A percentile compares a stretch with the other conserved stretches of the same genome.
These are phyloP conservation scores for Aspergillus incahuasiensis DNA, from an alignment of 495 filamentous ascomycete species.

Conservation along the genomic window DNA sequence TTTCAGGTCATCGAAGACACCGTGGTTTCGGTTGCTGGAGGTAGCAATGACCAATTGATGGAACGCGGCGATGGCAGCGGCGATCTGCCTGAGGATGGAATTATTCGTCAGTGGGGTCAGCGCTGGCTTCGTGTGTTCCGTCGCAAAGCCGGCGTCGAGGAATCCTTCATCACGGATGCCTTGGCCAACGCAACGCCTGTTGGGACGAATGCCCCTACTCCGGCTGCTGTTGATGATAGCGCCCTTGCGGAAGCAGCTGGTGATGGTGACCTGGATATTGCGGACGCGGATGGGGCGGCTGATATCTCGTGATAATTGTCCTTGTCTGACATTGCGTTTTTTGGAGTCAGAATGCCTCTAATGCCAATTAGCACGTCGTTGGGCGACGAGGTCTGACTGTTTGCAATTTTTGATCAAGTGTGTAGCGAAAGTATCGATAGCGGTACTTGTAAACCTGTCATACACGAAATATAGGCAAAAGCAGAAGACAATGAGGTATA, in stretches of 20 bases:
- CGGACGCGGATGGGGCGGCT: slow-evolving; percentile 25
- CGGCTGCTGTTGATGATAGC: slow-evolving; percentile 10
- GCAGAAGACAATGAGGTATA: not conserved
- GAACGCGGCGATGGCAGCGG: slow-evolving; percentile 47
- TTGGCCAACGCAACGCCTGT: slow-evolving; percentile 34
- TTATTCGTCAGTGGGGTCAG: slow-evolving; percentile 76
- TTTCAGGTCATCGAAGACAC: slow-evolving; percentile 80
- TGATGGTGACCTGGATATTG: slow-evolving; percentile 32
- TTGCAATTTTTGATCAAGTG: no score
- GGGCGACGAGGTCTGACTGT: no score
- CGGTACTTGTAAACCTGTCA: not conserved
- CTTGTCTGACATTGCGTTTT: no score
- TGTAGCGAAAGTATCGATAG: slow-evolving; percentile 4
- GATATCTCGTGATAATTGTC: slow-evolving; percentile 12
- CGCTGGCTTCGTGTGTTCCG: slow-evolving; percentile 83
- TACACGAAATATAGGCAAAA: not conserved
- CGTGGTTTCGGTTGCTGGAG: slow-evolving; percentile 65
- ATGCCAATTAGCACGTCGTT: no score
- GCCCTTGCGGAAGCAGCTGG: slow-evolving; percentile 2
- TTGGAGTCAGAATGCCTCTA: no score
- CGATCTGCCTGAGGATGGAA: slow-evolving; percentile 47
- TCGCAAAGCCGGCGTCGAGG: slow-evolving; percentile 78
- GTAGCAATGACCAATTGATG: slow-evolving; percentile 66
- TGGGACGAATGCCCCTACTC: slow-evolving; percentile 29
- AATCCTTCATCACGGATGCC: slow-evolving; percentile 51